phyloP scores from a whole-genome alignment of 2,329 filamentous ascomycete species.

The Colletotrichum sp. region DNA sequence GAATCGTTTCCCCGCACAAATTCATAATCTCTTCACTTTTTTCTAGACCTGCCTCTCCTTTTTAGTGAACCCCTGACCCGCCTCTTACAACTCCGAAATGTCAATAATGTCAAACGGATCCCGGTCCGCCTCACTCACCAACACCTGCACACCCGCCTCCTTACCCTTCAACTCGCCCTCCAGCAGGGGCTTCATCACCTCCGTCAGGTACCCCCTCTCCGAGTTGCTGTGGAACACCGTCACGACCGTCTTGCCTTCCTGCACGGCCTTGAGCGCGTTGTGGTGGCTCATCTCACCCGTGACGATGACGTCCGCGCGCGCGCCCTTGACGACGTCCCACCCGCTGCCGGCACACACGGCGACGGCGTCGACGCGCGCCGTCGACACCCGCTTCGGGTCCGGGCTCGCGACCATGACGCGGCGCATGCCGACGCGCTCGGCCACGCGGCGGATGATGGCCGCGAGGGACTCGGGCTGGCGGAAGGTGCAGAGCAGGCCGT shows the following conservation, averaged over 20 bases:
- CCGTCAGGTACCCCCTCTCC: constrained; percentile 80
- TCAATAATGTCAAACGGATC: constrained; percentile 87
- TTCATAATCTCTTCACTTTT: background rate
- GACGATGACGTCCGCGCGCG: constrained; percentile 80
- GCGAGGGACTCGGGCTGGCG: constrained; percentile 39
- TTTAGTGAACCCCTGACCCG: background rate
- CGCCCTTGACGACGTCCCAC: constrained; percentile 72
- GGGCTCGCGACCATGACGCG: constrained; percentile 52
- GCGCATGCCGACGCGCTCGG: constrained; percentile 70
- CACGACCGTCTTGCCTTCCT: constrained; percentile 82
- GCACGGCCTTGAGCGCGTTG: constrained; percentile 84
- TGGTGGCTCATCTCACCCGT: constrained; percentile 96
- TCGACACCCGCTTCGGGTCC: background rate
- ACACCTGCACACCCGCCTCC: constrained; percentile 60
- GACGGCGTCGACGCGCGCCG: constrained; percentile 64
- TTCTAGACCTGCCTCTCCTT: background rate
- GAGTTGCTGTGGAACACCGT: constrained; percentile 93
- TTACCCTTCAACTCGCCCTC: constrained; percentile 60
- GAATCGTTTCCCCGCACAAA: background rate
- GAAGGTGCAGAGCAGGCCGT: constrained; percentile 56
- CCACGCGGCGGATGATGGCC: constrained; percentile 57
- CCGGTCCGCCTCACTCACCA: constrained; percentile 79
- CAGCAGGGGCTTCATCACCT: constrained; percentile 72
- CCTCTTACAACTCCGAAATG: constrained; percentile 40
- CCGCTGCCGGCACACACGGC: constrained; percentile 93